Percentiles rank a stretch among this genome's conserved stretches.
These are phyloP conservation scores for Dendryphion nanum DNA, from an alignment of 2,329 filamentous ascomycete genomes.

Conservation along the genomic window DNA sequence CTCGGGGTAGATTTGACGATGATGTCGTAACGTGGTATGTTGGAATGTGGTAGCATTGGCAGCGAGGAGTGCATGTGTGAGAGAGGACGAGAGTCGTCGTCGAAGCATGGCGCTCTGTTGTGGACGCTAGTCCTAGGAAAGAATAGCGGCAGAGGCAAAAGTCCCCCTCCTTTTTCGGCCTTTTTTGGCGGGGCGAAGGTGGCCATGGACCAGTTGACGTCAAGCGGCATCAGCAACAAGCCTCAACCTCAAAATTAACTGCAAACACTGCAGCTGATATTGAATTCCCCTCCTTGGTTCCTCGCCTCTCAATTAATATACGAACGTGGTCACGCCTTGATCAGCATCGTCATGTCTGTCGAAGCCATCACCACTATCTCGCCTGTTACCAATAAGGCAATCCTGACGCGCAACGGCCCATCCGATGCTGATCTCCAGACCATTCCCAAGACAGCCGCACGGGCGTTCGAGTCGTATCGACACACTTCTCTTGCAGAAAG, in stretches of 20 bases:
- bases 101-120: neutral
- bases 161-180: no score
- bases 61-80: neutral
- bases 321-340: conserved; percentile 6
- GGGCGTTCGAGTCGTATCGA: conserved; percentile 75
- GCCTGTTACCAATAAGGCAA: conserved; percentile 79
- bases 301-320: conserved; percentile 16
- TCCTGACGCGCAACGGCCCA: conserved; percentile 75
- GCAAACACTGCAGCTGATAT: conserved; percentile 5
- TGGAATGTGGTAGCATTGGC: conserved; percentile 10
- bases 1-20: conserved; percentile 1
- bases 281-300: conserved; percentile 13
- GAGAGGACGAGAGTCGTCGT: neutral
- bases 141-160: no score
- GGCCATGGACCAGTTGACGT: neutral
- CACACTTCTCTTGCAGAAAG: conserved; percentile 73
- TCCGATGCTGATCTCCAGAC: conserved; percentile 67
- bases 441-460: conserved; percentile 69
- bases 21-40: conserved; percentile 11
- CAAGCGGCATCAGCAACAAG: no score
- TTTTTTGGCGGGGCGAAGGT: no score
- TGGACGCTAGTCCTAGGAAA: neutral
- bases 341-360: conserved; percentile 45
- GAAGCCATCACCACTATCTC: conserved; percentile 77
- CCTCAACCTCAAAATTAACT: conserved; percentile 13